phyloP scores from a whole-genome alignment of 148 eudicot genomes.

The Agrostemma githago region DNA sequence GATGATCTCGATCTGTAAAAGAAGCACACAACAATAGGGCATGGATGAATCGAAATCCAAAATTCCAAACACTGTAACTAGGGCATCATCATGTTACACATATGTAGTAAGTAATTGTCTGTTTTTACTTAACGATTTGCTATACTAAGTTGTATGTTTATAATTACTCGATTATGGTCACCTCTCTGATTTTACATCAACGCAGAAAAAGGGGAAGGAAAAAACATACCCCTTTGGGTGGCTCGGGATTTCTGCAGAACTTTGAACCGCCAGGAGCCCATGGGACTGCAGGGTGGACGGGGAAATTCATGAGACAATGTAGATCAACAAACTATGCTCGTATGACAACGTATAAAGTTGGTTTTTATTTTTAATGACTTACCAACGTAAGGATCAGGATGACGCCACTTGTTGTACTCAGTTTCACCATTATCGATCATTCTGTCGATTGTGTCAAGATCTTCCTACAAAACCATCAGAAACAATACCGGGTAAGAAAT shows the following conservation, averaged over 20 bases:
- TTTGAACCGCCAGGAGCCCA: constrained; percentile 98
- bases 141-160: no score
- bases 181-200: background rate
- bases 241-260: constrained; percentile 73
- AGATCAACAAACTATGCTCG: background rate
- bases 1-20: constrained; percentile 42
- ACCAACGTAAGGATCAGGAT: constrained; percentile 98
- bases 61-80: background rate
- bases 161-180: background rate
- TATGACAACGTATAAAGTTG: background rate
- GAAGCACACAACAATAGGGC: background rate
- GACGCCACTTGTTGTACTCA: constrained; percentile 68
- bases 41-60: background rate
- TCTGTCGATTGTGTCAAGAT: constrained; percentile 75
- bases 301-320: constrained; percentile 11
- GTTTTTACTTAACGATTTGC: background rate
- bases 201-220: background rate
- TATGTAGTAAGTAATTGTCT: background rate
- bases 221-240: constrained; percentile 74
- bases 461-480: constrained; percentile 48
- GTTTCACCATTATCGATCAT: constrained; percentile 84
- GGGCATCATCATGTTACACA: background rate
- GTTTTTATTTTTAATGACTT: constrained; percentile 18
- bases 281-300: constrained; percentile 59
- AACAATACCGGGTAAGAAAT: background rate